Conservation (phyloP, 495 filamentous ascomycete genomes). For the Xylaria palmicola region DNA sequence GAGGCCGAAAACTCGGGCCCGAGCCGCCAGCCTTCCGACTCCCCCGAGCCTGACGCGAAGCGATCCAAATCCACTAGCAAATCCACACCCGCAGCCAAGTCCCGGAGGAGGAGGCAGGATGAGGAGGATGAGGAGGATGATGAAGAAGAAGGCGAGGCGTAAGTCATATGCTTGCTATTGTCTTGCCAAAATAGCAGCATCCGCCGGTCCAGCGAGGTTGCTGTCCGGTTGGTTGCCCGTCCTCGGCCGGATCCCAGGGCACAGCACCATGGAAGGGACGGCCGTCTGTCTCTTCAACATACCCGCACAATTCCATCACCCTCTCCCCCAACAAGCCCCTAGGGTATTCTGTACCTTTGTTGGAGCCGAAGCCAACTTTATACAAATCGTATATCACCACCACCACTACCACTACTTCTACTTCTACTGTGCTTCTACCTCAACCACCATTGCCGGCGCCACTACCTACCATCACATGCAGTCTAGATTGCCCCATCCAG, state of each 20-base stretch:
- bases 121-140: slow-evolving; percentile 68
- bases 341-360: no score
- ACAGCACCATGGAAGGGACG: no score
- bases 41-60: slow-evolving; percentile 31
- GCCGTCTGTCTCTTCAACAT: no score
- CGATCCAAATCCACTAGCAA: slow-evolving; percentile 52
- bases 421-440: no score
- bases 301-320: no score
- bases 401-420: no score
- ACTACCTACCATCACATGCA: neutral
- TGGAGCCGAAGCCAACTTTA: no score
- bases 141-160: slow-evolving; percentile 85
- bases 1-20: slow-evolving; percentile 42
- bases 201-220: neutral
- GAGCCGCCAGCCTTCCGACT: slow-evolving; percentile 37
- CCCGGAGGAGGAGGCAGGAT: slow-evolving; percentile 45
- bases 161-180: slow-evolving; percentile 42
- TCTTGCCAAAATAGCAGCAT: neutral
- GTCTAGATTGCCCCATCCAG: neutral
- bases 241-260: no score
- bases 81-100: slow-evolving; percentile 41
- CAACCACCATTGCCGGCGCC: no score
- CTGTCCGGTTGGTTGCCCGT: neutral
- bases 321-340: no score
- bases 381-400: no score